Evolutionary conservation across 2,329 filamentous ascomycete species (phyloP), one percentile per base, ranked within the genome.

Genomic region (Ophiosphaerella narmari): DNA sequence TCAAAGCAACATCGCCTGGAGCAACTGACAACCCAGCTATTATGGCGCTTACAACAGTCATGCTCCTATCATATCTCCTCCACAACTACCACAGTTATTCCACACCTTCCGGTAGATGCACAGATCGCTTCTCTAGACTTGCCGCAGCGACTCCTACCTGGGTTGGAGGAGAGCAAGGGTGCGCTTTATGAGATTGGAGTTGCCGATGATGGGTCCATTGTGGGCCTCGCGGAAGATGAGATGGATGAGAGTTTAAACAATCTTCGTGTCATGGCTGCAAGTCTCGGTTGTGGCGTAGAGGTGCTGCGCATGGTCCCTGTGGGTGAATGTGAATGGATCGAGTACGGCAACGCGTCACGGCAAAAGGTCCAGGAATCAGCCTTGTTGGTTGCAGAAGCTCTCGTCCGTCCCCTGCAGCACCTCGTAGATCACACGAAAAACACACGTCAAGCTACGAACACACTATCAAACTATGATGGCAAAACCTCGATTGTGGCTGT

Each of bases 151-250:
- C 74, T 86, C 29, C 73, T 86, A 11, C 82, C 92, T 2, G 91
- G 94, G 0, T 77, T 99, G 7, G 93, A 97, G 69, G 92, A 96
- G 70, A 97, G 91, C 13, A 88, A 90, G 59, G 94, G 94, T 5
- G 94, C 94, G 1, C 75, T 97, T 42, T 99, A 99, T 63, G 93
- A 99, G 72, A 96, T 99, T 71, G 94, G 94, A 0, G 91, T 99
- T 8, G 89, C 92, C 24, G 94, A 99, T 71, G 91, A 97, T 75
- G 94, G 94, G 7, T 91, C 88, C 0, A 86, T 99, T 50, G 85
- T 96, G 36, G 94, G 94, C 0, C 78, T 99, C 39, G 89, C 90
- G 2, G 86, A 89, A 57, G 91, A 97, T 67, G 94, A 99, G 73
- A 84, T 99, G 80, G 85, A 93, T 54, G 93, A 97, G 74, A 97